Percentiles rank a stretch among this genome's conserved stretches.
phyloP scores from a whole-genome alignment of 148 eudicot species.

The Fagopyrum esculentum region DNA sequence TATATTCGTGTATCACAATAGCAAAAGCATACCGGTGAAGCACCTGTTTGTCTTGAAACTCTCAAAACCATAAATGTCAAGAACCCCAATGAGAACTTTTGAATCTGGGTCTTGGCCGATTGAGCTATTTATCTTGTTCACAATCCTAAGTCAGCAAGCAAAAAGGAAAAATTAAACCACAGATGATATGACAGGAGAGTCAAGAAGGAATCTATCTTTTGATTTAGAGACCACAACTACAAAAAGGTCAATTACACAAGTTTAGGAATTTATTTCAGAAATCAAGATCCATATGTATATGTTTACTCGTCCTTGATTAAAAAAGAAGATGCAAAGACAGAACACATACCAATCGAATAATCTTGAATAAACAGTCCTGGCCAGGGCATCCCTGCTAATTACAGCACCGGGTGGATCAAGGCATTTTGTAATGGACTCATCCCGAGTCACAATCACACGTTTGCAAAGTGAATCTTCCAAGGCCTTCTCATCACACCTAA shows the following conservation, averaged over 20 bases:
- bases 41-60: constrained; percentile 99
- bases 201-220: background rate
- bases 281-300: background rate
- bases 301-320: background rate
- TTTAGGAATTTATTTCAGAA: background rate
- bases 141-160: constrained; percentile 53
- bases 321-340: background rate
- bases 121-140: constrained; percentile 88
- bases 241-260: background rate
- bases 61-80: constrained; percentile 97
- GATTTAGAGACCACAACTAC: background rate
- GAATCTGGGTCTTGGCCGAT: constrained; percentile 95
- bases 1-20: constrained; percentile 31
- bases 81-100: constrained; percentile 72
- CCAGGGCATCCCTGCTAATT: constrained; percentile 88
- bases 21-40: constrained; percentile 98
- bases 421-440: constrained; percentile 75
- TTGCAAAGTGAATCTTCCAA: constrained; percentile 92
- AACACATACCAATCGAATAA: constrained; percentile 78
- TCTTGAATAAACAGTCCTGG: constrained; percentile 76
- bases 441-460: constrained; percentile 93
- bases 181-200: background rate
- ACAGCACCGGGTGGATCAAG: constrained; percentile 75
- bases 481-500: constrained; percentile 84
- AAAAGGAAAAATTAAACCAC: constrained; percentile 5